Percentiles rank a stretch among this genome's conserved stretches.
phyloP scores from a whole-genome alignment of 2,329 filamentous ascomycete genomes.

The Penicillium sp. region DNA sequence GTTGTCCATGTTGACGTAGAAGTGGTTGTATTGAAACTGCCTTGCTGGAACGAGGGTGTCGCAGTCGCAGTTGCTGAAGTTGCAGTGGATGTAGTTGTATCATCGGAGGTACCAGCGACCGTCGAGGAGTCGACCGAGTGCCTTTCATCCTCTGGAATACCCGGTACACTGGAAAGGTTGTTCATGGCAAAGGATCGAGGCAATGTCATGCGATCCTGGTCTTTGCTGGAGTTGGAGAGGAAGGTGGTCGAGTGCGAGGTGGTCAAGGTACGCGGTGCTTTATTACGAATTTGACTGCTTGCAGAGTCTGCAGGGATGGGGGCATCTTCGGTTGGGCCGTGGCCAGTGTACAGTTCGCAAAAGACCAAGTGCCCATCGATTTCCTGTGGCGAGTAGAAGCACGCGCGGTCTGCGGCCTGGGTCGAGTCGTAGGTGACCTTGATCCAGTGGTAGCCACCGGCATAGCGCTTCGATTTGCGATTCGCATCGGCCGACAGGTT shows the following conservation, averaged over 20 bases:
- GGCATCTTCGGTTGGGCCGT: slow-evolving; percentile 63
- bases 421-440: slow-evolving; percentile 77
- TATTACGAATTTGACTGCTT: slow-evolving; percentile 25
- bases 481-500: slow-evolving; percentile 71
- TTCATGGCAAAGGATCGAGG: slow-evolving; percentile 42
- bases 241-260: slow-evolving; percentile 38
- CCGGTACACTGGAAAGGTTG: slow-evolving; percentile 33
- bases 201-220: slow-evolving; percentile 36
- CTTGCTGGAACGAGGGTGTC: slow-evolving; percentile 3
- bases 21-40: neutral
- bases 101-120: slow-evolving; percentile 42
- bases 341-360: slow-evolving; percentile 67
- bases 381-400: slow-evolving; percentile 68
- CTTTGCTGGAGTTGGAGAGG: slow-evolving; percentile 28
- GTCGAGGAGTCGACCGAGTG: slow-evolving; percentile 37
- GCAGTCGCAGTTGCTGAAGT: slow-evolving; percentile 20
- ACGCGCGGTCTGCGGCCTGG: slow-evolving; percentile 67
- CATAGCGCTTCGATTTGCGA: slow-evolving; percentile 74
- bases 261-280: slow-evolving; percentile 35
- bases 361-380: slow-evolving; percentile 69
- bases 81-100: slow-evolving; percentile 35
- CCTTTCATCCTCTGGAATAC: slow-evolving; percentile 30
- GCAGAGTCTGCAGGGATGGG: slow-evolving; percentile 55
- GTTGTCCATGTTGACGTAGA: slow-evolving; percentile 10
- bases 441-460: slow-evolving; percentile 88